These are phyloP conservation scores for Lactarius vividus DNA, from an alignment of 768 basidiomycete genomes.

Conservation along the genomic window DNA sequence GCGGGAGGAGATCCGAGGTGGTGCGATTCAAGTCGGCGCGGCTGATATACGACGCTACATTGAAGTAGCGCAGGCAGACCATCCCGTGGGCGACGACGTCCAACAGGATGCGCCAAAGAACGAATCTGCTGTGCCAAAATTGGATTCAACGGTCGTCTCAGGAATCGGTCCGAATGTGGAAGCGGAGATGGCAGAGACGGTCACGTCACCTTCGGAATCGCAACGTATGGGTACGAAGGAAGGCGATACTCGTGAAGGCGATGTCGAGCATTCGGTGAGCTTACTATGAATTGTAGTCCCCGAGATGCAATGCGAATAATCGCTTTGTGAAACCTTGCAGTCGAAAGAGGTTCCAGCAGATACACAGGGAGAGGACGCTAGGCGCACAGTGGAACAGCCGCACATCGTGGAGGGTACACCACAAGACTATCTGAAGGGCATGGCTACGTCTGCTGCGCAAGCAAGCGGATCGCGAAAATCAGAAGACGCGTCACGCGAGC, in stretches of 20 bases:
- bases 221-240: not conserved
- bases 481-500: too few species aligned
- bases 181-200: not conserved
- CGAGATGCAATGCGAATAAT: not conserved
- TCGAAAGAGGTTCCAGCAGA: not conserved
- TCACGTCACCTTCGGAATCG: not conserved
- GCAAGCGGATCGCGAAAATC: not conserved
- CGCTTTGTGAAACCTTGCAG: too few species aligned
- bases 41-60: slow-evolving; percentile 14
- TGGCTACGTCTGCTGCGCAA: not conserved
- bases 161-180: not conserved
- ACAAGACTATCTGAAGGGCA: not conserved
- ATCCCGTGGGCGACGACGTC: too few species aligned
- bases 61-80: too few species aligned
- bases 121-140: not conserved
- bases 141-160: not conserved
- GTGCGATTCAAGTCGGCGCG: not conserved
- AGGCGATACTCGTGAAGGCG: not conserved
- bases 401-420: not conserved
- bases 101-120: too few species aligned
- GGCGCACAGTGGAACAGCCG: not conserved
- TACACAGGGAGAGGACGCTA: not conserved
- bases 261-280: not conserved
- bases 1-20: not conserved
- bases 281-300: not conserved